Conservation (phyloP, 2,329 filamentous ascomycete species). For the Aspergillus carbonarius region DNA sequence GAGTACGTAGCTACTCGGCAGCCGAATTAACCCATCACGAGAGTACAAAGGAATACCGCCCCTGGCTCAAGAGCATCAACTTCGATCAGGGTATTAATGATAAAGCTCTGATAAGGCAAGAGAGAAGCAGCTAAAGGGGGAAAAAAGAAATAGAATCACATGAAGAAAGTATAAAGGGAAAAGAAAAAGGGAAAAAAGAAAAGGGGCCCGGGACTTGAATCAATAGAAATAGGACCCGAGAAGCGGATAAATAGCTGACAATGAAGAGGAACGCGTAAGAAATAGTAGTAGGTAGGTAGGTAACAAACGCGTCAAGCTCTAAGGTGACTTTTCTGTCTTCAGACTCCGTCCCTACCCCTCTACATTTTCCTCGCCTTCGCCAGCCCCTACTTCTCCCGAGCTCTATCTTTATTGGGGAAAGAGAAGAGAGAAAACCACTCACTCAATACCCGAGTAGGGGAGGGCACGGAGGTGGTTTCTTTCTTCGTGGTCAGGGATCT, state of each 20-base stretch:
- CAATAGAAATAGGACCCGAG: too few species aligned
- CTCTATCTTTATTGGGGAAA: background rate
- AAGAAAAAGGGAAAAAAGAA: background rate
- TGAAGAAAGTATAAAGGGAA: background rate
- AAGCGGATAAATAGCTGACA: too few species aligned
- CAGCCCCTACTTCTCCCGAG: too few species aligned
- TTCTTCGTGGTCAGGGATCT: constrained; percentile 26
- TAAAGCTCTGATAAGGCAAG: background rate
- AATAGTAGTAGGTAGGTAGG: too few species aligned
- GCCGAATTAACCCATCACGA: background rate
- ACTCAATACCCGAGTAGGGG: background rate
- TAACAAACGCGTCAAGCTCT: too few species aligned
- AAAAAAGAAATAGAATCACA: constrained; percentile 10
- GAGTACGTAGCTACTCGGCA: background rate
- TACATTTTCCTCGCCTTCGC: too few species aligned
- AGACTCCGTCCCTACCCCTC: too few species aligned
- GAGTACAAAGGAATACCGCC: background rate
- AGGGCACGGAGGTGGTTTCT: background rate
- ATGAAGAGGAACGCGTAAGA: too few species aligned
- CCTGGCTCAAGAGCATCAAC: background rate
- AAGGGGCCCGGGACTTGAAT: too few species aligned
- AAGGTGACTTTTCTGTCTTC: too few species aligned
- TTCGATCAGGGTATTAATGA: background rate
- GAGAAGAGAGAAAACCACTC: background rate
- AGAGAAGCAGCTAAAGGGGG: constrained; percentile 9